Evolutionary conservation across 1,284 basidiomycete species (phyloP).

Genomic region (Austroboletus novae-zelandiae): DNA sequence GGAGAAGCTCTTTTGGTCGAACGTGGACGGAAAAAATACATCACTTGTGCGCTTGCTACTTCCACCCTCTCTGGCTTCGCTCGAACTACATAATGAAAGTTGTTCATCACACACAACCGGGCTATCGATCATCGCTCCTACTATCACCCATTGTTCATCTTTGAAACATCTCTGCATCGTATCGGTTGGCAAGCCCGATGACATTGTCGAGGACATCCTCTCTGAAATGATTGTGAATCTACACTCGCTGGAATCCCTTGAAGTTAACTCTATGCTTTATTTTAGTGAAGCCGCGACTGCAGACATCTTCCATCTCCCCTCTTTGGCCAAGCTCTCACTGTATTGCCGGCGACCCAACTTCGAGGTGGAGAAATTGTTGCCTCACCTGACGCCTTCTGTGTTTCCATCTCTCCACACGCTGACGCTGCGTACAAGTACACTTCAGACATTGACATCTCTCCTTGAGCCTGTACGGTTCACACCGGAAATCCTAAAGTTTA

Average conservation of each 20-base stretch:
- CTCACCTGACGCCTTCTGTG: constrained; percentile 12
- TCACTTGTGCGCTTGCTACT: constrained; percentile 23
- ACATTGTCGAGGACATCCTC: constrained; percentile 13
- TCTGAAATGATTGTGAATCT: constrained; percentile 21
- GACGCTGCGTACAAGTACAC: constrained; percentile 5
- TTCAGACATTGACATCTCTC: constrained; percentile 21
- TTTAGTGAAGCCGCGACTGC: constrained; percentile 17
- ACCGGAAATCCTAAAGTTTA: constrained; percentile 17
- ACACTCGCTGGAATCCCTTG: constrained; percentile 16
- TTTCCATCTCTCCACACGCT: constrained; percentile 14
- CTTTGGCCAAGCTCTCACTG: constrained; percentile 17
- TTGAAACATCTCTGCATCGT: constrained; percentile 17
- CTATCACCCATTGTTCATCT: constrained; percentile 21
- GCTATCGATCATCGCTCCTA: constrained; percentile 20
- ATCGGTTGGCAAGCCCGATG: constrained; percentile 4
- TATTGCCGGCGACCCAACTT: constrained; percentile 5
- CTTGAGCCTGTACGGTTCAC: constrained; percentile 18
- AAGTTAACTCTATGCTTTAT: constrained; percentile 13
- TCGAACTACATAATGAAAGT: constrained; percentile 6
- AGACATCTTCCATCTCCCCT: constrained; percentile 23
- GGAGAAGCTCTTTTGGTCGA: constrained; percentile 22
- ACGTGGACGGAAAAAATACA: constrained; percentile 11
- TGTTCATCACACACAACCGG: constrained; percentile 15
- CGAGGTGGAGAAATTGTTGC: constrained; percentile 14
- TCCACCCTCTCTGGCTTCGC: constrained; percentile 19